Conservation (phyloP, 305 asterid genomes). For the Ajuga reptans region DNA sequence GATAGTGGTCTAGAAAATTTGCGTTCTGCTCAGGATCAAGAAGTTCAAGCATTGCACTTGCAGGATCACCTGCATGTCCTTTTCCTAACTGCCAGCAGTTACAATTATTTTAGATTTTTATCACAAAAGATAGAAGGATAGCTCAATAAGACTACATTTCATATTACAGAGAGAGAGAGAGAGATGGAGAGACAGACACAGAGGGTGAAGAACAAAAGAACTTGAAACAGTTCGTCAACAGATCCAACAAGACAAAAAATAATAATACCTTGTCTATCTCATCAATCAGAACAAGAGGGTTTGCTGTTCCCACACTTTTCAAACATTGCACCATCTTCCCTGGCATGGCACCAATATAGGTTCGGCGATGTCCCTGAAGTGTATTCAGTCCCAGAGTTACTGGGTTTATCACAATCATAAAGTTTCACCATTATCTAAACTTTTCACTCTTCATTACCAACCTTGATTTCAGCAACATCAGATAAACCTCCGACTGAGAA, state of each 20-base stretch:
- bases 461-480: slow-evolving; percentile 99
- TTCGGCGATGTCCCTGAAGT: slow-evolving; percentile 90
- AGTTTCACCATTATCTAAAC: neutral
- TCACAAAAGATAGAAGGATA: slow-evolving; percentile 6
- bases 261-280: slow-evolving; percentile 89
- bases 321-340: slow-evolving; percentile 99
- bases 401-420: neutral
- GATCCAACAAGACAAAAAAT: slow-evolving; percentile 10
- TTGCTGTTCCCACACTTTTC: slow-evolving; percentile 90
- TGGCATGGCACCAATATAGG: slow-evolving; percentile 99
- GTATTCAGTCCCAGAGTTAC: slow-evolving; percentile 23
- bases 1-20: slow-evolving; percentile 95
- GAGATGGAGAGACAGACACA: too few relatives aligned
- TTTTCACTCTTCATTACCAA: slow-evolving; percentile 22
- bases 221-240: slow-evolving; percentile 5
- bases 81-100: slow-evolving; percentile 76
- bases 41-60: slow-evolving; percentile 99
- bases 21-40: slow-evolving; percentile 99
- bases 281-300: slow-evolving; percentile 97
- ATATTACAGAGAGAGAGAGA: neutral
- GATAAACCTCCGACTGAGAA: slow-evolving; percentile 99
- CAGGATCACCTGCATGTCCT: slow-evolving; percentile 99
- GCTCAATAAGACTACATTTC: slow-evolving; percentile 3
- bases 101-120: slow-evolving; percentile 19
- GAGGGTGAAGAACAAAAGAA: neutral